Base-by-base conservation (phyloP, 2,329 filamentous ascomycete genomes). In the Fusarium torulosum region DNA sequence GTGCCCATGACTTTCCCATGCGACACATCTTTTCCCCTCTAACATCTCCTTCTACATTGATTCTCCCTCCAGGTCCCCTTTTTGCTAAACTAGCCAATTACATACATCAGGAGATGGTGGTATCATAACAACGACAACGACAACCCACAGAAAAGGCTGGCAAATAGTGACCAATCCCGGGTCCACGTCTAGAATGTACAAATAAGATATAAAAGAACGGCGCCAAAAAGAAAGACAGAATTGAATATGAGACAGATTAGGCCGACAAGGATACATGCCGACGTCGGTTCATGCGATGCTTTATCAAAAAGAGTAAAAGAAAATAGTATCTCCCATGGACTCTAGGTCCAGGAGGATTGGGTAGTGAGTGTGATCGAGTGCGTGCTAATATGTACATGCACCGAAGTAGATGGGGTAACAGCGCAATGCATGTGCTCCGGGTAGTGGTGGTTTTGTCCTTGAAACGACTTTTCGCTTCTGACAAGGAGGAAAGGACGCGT, bases 171-270 rank as follows among this genome's bases (percentile, higher is more conserved):
- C 75, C 75, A 69, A 65, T 72, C 74, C 72, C 66, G 72, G 73
- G 73, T 72, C 73, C 57, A 58, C 63, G 67, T 77, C 76, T 78
- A 76, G 71, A 75, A 78, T 78, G 72, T 76, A 78, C 73, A 76
- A 57, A 61, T 73, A 75, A 69, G 55, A 57, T 61, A 25, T 23
- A 23, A 25, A 61, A 69, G 61, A 63, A 54, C 53, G 55, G 52
- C 61, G 60, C 57, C 47, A 62, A 54, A 49, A 15, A 15, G 42
- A 51, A 70, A 68, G 59, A 64, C 50, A 59, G 62, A 66, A 74
- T 67, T 60, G 69, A 73, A 68, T 72, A 75, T 75, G 66, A 75
- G 63, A 66, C 72, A 67, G 72, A 76, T 76, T 72, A 76, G 71
- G 76, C 75, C 75, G 72, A 72, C 71, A 61, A 67, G 69, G 53